Evolutionary conservation across 768 basidiomycete genomes (phyloP).

Genomic region (Hypholoma fasciculare): DNA sequence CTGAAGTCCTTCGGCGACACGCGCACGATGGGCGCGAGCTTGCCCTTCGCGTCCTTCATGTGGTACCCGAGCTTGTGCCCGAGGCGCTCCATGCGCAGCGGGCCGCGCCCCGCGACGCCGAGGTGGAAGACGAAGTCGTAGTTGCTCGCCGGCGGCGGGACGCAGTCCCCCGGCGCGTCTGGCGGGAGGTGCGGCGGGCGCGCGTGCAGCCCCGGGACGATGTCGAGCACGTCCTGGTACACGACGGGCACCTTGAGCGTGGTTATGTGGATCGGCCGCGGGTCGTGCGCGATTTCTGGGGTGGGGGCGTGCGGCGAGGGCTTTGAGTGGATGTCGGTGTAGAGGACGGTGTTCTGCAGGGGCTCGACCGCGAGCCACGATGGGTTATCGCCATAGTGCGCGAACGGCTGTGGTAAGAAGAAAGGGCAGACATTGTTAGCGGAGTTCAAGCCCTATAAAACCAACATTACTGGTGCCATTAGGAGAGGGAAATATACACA

Average conservation of each 20-base stretch:
- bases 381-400: conserved; percentile 58
- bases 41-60: conserved; percentile 64
- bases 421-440: conserved; percentile 6
- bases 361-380: conserved; percentile 72
- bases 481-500: conserved; percentile 19
- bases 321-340: conserved; percentile 9
- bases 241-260: conserved; percentile 56
- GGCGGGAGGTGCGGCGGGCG: conserved; percentile 53
- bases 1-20: conserved; percentile 42
- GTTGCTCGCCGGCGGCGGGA: conserved; percentile 45
- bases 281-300: conserved; percentile 15
- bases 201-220: conserved; percentile 60
- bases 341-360: conserved; percentile 55
- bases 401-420: conserved; percentile 45
- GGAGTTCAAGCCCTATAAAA: not conserved
- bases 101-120: conserved; percentile 65
- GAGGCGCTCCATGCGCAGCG: conserved; percentile 61
- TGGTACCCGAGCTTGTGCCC: conserved; percentile 69
- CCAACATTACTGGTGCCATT: not conserved
- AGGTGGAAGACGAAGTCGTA: conserved; percentile 75
- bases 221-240: conserved; percentile 56
- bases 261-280: conserved; percentile 59
- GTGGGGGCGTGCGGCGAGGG: conserved; percentile 8
- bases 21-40: conserved; percentile 52
- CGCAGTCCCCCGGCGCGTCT: conserved; percentile 29